phyloP scores from a whole-genome alignment of 345 rosid genomes.

The Psidium guajava region DNA sequence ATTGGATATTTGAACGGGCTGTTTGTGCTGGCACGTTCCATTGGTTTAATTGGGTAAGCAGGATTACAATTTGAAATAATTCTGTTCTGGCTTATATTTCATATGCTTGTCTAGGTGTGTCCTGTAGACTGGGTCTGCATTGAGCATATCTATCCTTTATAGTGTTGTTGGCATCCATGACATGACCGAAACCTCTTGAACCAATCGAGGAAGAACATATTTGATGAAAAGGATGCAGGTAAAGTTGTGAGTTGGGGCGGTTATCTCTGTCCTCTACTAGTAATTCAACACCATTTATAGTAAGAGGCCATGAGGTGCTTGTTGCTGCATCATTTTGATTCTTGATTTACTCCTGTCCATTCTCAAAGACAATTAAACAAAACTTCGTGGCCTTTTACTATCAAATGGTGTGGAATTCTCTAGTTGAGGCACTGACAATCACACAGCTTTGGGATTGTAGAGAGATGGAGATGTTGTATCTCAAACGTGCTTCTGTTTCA shows the following conservation, averaged over 20 bases:
- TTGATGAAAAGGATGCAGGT: not conserved
- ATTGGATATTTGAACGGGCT: constrained; percentile 87
- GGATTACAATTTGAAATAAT: not conserved
- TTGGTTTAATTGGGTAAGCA: constrained; percentile 77
- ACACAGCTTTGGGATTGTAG: not conserved
- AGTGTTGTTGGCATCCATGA: not conserved
- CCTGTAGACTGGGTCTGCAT: not conserved
- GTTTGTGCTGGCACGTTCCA: constrained; percentile 80
- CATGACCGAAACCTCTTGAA: not conserved
- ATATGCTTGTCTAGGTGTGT: not conserved
- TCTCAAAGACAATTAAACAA: not conserved
- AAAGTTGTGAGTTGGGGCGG: not conserved
- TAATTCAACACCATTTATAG: too few species aligned
- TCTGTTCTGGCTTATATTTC: not conserved
- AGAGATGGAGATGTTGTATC: not conserved
- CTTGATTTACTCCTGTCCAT: not conserved
- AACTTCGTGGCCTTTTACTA: not conserved
- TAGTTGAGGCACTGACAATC: not conserved
- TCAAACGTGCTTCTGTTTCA: not conserved
- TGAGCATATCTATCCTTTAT: not conserved
- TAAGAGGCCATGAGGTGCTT: not conserved
- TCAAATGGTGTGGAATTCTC: not conserved
- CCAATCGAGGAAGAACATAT: not conserved
- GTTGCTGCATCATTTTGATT: not conserved
- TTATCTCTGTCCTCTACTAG: not conserved